phyloP scores from a whole-genome alignment of 1,139 yeast species.

The Debaryomyces subglobosus region DNA sequence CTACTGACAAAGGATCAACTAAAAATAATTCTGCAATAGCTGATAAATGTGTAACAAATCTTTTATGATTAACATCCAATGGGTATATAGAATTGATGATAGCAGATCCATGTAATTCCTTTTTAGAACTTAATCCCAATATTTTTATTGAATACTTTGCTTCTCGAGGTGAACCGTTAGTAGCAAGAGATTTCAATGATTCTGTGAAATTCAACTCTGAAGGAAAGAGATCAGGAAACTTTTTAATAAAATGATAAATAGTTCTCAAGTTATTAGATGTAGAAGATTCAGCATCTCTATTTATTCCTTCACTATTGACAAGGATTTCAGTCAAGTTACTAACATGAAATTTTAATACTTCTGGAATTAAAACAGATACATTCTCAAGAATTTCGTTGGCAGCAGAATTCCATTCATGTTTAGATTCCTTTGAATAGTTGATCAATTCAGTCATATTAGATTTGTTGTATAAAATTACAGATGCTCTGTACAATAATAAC shows the following conservation, averaged over 20 bases:
- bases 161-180: slow-evolving; percentile 59
- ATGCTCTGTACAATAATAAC: slow-evolving; percentile 60
- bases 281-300: slow-evolving; percentile 10
- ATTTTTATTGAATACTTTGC: slow-evolving; percentile 69
- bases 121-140: slow-evolving; percentile 49
- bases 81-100: slow-evolving; percentile 55
- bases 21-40: slow-evolving; percentile 63
- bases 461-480: slow-evolving; percentile 65
- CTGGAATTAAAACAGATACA: slow-evolving; percentile 65
- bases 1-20: slow-evolving; percentile 54
- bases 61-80: slow-evolving; percentile 36
- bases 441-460: slow-evolving; percentile 63
- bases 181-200: slow-evolving; percentile 47
- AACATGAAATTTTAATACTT: slow-evolving; percentile 64
- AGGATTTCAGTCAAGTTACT: slow-evolving; percentile 50
- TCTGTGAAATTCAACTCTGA: slow-evolving; percentile 39
- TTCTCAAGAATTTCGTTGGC: slow-evolving; percentile 61
- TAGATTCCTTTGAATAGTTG: slow-evolving; percentile 42
- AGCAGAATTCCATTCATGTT: slow-evolving; percentile 30
- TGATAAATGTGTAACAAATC: slow-evolving; percentile 60
- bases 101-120: slow-evolving; percentile 40
- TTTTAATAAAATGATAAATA: slow-evolving; percentile 58
- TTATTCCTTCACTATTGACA: slow-evolving; percentile 18
- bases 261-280: slow-evolving; percentile 49
- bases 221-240: slow-evolving; percentile 46